These are phyloP conservation scores for Termitomyces sp. DNA, from an alignment of 768 basidiomycete species.

Conservation along the genomic window DNA sequence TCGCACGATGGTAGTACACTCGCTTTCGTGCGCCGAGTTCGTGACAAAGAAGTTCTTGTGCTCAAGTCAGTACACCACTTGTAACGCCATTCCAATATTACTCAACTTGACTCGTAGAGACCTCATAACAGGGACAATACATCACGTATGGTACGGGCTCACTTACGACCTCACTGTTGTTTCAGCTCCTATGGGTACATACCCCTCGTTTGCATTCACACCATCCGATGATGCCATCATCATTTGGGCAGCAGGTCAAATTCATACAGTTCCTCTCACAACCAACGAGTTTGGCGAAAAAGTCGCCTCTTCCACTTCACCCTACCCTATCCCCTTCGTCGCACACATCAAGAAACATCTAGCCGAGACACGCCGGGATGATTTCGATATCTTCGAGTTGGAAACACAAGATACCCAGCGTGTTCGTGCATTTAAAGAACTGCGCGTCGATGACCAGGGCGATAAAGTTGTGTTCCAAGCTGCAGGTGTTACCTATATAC, in stretches of 20 bases:
- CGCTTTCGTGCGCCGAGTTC: constrained; percentile 68
- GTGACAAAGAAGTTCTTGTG: constrained; percentile 69
- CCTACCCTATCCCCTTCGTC: constrained; percentile 49
- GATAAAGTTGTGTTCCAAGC: constrained; percentile 57
- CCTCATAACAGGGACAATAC: constrained; percentile 57
- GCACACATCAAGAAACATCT: constrained; percentile 61
- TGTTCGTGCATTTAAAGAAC: constrained; percentile 57
- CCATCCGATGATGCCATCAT: constrained; percentile 54
- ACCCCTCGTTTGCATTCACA: constrained; percentile 70
- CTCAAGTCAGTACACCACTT: constrained; percentile 48
- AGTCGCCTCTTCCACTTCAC: constrained; percentile 30
- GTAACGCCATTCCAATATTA: not conserved
- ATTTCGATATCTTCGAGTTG: constrained; percentile 41
- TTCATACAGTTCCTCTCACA: constrained; percentile 54
- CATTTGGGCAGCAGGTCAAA: constrained; percentile 73
- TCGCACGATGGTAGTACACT: constrained; percentile 65
- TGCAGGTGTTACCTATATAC: constrained; percentile 54
- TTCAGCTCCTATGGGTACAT: constrained; percentile 76
- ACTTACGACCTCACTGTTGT: constrained; percentile 60
- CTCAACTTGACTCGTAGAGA: constrained; percentile 37
- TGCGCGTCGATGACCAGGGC: constrained; percentile 52
- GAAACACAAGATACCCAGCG: constrained; percentile 53
- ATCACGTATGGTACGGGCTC: constrained; percentile 62
- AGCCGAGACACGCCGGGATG: constrained; percentile 53
- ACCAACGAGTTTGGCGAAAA: constrained; percentile 51